Conservation (phyloP, 2,329 filamentous ascomycete genomes). For the Dactylella cylindrospora region DNA sequence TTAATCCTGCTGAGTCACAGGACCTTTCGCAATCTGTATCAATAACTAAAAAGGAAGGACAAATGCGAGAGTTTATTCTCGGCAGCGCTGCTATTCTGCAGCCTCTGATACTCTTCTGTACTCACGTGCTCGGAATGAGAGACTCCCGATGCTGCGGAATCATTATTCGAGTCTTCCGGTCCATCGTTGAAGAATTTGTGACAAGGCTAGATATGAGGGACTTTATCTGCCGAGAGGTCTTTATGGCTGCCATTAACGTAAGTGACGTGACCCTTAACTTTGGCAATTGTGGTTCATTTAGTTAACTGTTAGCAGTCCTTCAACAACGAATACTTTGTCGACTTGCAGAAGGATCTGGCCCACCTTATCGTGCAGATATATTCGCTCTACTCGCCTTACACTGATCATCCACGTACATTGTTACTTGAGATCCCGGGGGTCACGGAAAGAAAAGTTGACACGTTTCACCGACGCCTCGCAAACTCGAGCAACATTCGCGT, state of each 20-base stretch:
- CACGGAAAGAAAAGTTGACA: conserved; percentile 66
- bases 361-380: conserved; percentile 83
- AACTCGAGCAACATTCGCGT: conserved; percentile 45
- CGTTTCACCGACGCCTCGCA: conserved; percentile 66
- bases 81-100: conserved; percentile 76
- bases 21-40: conserved; percentile 21
- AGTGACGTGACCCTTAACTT: conserved; percentile 56
- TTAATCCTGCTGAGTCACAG: conserved; percentile 21
- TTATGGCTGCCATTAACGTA: conserved; percentile 64
- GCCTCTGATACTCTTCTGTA: conserved; percentile 86
- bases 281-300: not conserved
- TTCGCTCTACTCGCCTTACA: conserved; percentile 70
- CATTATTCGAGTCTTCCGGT: conserved; percentile 81
- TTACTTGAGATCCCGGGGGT: conserved; percentile 81
- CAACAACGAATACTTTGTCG: conserved; percentile 94
- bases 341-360: conserved; percentile 89
- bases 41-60: conserved; percentile 40
- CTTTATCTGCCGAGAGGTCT: conserved; percentile 83
- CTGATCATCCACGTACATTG: conserved; percentile 70
- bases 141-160: conserved; percentile 86
- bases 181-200: conserved; percentile 75
- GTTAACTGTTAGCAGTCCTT: conserved; percentile 60
- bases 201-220: conserved; percentile 65
- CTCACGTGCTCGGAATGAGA: conserved; percentile 82
- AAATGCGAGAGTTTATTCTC: conserved; percentile 78